Conservation (phyloP, 2,329 filamentous ascomycete species). For the Alternaria sp. region DNA sequence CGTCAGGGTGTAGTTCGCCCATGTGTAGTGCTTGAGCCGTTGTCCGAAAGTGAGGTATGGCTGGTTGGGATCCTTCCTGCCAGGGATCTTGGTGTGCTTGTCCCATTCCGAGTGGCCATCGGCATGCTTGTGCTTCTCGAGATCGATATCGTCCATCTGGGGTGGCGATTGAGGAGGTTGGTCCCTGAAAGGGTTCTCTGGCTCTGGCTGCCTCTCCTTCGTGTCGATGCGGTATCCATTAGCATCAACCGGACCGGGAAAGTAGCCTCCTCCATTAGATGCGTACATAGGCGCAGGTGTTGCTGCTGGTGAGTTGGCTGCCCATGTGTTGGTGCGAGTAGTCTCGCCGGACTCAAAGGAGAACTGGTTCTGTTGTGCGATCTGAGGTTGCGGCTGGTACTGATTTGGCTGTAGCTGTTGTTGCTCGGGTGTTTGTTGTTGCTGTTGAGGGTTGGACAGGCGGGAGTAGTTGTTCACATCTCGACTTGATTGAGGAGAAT, state of each 20-base stretch:
- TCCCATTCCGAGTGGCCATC: slow-evolving; percentile 26
- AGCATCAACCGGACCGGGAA: slow-evolving; percentile 25
- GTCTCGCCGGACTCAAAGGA: slow-evolving; percentile 27
- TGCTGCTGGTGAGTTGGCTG: slow-evolving; percentile 1
- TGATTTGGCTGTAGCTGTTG: slow-evolving; percentile 15
- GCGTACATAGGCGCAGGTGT: slow-evolving; percentile 31
- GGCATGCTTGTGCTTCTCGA: slow-evolving; percentile 39
- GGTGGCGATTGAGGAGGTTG: slow-evolving; percentile 19
- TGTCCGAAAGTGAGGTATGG: slow-evolving; percentile 36
- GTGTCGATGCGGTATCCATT: slow-evolving; percentile 36
- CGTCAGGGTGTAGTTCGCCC: slow-evolving; percentile 56
- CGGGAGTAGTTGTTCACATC: slow-evolving; percentile 14
- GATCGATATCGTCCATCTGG: slow-evolving; percentile 27
- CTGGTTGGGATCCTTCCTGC: slow-evolving; percentile 43
- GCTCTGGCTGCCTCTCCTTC: slow-evolving; percentile 27
- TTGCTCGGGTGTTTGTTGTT: slow-evolving; percentile 7
- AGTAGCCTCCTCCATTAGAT: slow-evolving; percentile 26
- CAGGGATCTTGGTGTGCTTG: slow-evolving; percentile 33
- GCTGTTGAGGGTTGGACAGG: slow-evolving; percentile 11
- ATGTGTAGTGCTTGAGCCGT: slow-evolving; percentile 52
- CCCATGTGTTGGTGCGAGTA: slow-evolving; percentile 38
- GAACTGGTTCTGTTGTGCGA: slow-evolving; percentile 14
- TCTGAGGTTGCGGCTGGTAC: not conserved
- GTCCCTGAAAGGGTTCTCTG: slow-evolving; percentile 27
- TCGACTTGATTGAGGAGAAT: slow-evolving; percentile 9